These are phyloP conservation scores for Cytospora schulzeri DNA, from an alignment of 2,329 filamentous ascomycete genomes.

Conservation along the genomic window DNA sequence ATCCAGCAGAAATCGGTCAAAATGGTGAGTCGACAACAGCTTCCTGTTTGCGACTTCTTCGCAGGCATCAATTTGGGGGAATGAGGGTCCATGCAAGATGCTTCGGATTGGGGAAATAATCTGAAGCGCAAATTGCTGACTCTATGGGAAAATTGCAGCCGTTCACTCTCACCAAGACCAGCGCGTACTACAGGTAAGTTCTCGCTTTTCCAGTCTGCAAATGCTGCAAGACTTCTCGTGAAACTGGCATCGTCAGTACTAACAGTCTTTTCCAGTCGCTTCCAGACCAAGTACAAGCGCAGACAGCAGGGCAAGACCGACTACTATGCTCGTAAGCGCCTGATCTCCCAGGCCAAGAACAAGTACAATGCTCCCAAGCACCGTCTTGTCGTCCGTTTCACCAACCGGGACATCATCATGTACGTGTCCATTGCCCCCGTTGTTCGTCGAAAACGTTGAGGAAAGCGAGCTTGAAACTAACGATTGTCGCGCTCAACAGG, in stretches of 20 bases:
- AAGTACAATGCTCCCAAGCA: conserved; percentile 99
- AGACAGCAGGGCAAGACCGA: conserved; percentile 97
- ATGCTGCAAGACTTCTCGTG: neutral
- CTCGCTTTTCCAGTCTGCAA: conserved; percentile 10
- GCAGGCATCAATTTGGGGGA: conserved; percentile 37
- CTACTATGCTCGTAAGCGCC: conserved; percentile 99
- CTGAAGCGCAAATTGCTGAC: conserved; percentile 99
- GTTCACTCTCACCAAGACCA: conserved; percentile 97
- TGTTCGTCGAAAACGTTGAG: neutral
- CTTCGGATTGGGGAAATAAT: conserved; percentile 73
- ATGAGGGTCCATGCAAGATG: conserved; percentile 92
- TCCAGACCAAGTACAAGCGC: conserved; percentile 99
- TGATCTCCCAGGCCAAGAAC: conserved; percentile 99
- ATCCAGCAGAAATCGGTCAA: conserved; percentile 56
- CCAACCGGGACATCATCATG: conserved; percentile 77
- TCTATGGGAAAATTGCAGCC: conserved; percentile 70
- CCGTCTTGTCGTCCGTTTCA: conserved; percentile 98
- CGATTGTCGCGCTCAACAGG: conserved; percentile 67
- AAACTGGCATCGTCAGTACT: conserved; percentile 6
- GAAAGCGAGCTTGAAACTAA: conserved; percentile 6
- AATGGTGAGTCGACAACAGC: conserved; percentile 64
- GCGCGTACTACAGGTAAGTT: conserved; percentile 95
- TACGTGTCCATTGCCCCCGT: conserved; percentile 12
- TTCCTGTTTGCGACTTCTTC: conserved; percentile 10
- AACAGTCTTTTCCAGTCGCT: conserved; percentile 65